Base-by-base conservation (phyloP, 1,284 basidiomycete genomes). In the Stereum hirsutum region DNA sequence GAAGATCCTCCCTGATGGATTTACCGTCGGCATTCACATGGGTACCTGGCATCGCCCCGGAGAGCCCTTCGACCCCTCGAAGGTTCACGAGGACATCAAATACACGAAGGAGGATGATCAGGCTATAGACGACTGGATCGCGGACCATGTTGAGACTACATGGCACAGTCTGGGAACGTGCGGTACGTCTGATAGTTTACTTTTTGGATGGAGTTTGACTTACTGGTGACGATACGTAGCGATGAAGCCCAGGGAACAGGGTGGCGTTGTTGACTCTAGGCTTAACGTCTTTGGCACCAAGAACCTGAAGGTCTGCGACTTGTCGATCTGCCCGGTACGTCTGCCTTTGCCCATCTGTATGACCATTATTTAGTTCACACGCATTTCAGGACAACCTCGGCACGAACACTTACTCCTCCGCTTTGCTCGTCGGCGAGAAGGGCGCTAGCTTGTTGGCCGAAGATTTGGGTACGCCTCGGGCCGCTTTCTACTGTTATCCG, bases 201-300 rank as follows among this genome's bases (percentile, higher is more conserved):
- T 12, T 15, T 7, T 6, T 11, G 4, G 6, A 8, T 12, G 7
- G 36, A 26, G 3, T 12, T 24, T 12, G 21, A 17, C 23, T 12
- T 1, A 51, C n/a, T n/a, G n/a, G n/a, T n/a, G n/a, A n/a, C n/a
- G n/a, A n/a, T n/a, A n/a, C 15, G 57, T 52, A 65, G 76, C 84
- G 17, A 88, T 88, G 86, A 82, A 87, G 55, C 84, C 84, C n/a
- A 69, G 76, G 38, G 70, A 74, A 48, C 62, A 85, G 57, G 86
- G 85, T 37, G 87, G 87, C 55, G 85, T 89, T 25, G 77, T 89
- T 52, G 85, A 88, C 60, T 63, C 63, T 19, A 72, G 77, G 46
- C 69, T 87, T 48, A 81, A 72, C 55, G 87, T 90, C 39, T 84
- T 76, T 59, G 85, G 82, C 42, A 81, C 81, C 4, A 55, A 69